Conservation (phyloP, 2,329 filamentous ascomycete genomes). For the Exophiala viscosa region DNA sequence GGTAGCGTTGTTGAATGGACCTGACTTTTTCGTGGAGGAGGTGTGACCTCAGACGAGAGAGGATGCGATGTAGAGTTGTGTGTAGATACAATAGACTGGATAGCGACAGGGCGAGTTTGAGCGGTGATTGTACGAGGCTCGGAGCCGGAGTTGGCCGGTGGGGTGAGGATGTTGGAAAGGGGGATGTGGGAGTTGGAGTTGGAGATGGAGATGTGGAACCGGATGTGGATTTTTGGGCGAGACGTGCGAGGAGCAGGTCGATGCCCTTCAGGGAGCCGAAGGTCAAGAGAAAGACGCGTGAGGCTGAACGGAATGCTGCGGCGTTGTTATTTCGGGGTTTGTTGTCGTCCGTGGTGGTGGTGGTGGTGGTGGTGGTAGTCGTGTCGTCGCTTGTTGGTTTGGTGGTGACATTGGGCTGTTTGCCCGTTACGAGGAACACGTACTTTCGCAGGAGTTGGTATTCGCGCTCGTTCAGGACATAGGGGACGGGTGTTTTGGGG, state of each 20-base stretch:
- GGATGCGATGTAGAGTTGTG: slow-evolving; percentile 84
- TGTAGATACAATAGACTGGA: slow-evolving; percentile 85
- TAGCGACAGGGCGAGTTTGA: slow-evolving; percentile 75
- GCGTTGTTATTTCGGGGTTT: slow-evolving; percentile 63
- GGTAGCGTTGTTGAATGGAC: slow-evolving; percentile 79
- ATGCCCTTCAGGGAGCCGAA: slow-evolving; percentile 59
- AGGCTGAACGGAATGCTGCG: slow-evolving; percentile 64
- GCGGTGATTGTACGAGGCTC: slow-evolving; percentile 53
- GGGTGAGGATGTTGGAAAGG: no score
- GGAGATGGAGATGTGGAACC: no score
- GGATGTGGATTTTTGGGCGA: not conserved
- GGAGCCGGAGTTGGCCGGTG: no score
- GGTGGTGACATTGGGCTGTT: not conserved
- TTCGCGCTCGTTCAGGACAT: slow-evolving; percentile 25
- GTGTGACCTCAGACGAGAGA: slow-evolving; percentile 71
- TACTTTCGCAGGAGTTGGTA: slow-evolving; percentile 15
- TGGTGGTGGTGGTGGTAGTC: not conserved
- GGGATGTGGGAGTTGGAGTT: no score
- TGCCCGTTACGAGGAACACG: not conserved
- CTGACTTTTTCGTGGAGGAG: slow-evolving; percentile 75
- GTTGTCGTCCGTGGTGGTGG: not conserved
- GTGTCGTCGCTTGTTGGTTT: not conserved
- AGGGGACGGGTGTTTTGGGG: slow-evolving; percentile 11
- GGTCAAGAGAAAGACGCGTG: slow-evolving; percentile 66
- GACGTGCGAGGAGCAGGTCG: slow-evolving; percentile 20